Conservation (phyloP, 805 yeast species). For the Lachancea quebecensis region DNA sequence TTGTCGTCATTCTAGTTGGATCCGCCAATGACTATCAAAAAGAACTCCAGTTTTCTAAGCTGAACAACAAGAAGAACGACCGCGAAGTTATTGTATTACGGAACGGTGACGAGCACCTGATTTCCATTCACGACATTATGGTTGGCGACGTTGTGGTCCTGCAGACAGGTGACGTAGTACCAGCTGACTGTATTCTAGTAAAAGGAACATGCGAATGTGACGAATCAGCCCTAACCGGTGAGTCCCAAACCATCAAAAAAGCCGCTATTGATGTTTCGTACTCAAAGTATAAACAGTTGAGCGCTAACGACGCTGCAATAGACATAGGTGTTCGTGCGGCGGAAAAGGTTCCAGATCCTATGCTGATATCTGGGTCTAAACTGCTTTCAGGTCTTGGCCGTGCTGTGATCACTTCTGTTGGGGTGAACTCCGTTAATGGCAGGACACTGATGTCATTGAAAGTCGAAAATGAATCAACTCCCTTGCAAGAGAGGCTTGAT, state of each 20-base stretch:
- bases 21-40: slow-evolving; percentile 96
- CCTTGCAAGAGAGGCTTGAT: slow-evolving; percentile 76
- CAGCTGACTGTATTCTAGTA: slow-evolving; percentile 77
- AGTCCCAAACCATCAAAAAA: slow-evolving; percentile 75
- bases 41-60: slow-evolving; percentile 82
- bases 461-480: slow-evolving; percentile 76
- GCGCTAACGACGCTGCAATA: slow-evolving; percentile 16
- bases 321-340: slow-evolving; percentile 38
- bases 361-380: slow-evolving; percentile 86
- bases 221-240: slow-evolving; percentile 92
- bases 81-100: slow-evolving; percentile 72
- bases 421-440: slow-evolving; percentile 84
- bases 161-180: slow-evolving; percentile 91
- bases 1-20: slow-evolving; percentile 87
- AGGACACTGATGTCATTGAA: slow-evolving; percentile 77
- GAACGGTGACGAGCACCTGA: slow-evolving; percentile 56
- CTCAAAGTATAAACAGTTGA: slow-evolving; percentile 22
- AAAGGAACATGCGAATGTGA: slow-evolving; percentile 79
- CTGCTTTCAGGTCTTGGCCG: slow-evolving; percentile 79
- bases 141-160: slow-evolving; percentile 82
- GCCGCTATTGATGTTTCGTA: slow-evolving; percentile 43
- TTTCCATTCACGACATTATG: slow-evolving; percentile 65
- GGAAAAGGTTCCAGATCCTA: slow-evolving; percentile 63
- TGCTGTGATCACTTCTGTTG: slow-evolving; percentile 86
- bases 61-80: slow-evolving; percentile 83